These are phyloP conservation scores for Xerocomellus amylosporus DNA, from an alignment of 768 basidiomycete genomes.

Conservation along the genomic window DNA sequence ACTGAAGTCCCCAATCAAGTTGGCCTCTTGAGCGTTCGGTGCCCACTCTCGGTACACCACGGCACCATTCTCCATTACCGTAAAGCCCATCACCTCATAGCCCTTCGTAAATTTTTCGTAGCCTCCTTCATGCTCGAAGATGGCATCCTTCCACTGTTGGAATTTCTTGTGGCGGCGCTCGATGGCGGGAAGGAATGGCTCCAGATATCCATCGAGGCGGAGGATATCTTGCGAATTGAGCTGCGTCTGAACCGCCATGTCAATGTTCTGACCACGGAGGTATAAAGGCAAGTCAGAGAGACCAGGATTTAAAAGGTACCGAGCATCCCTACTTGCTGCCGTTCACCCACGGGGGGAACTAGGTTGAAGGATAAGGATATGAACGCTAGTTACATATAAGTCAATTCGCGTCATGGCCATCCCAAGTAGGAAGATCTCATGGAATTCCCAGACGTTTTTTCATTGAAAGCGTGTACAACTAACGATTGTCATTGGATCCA, in stretches of 20 bases:
- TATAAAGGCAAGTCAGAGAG: conserved; percentile 1
- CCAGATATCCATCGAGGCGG: conserved; percentile 69
- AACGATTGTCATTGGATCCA: conserved; percentile 47
- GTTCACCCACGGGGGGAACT: background rate
- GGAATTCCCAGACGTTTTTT: background rate
- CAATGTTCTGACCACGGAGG: background rate
- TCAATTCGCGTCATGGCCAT: background rate
- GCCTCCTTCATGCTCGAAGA: conserved; percentile 81
- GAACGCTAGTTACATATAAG: background rate
- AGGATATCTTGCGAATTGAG: conserved; percentile 59
- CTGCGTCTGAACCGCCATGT: conserved; percentile 35
- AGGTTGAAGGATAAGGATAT: no score
- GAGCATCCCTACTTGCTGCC: conserved; percentile 7
- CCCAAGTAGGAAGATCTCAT: conserved; percentile 16
- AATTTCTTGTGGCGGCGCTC: conserved; percentile 64
- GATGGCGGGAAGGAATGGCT: conserved; percentile 68
- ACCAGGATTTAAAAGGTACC: background rate
- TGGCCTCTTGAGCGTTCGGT: conserved; percentile 79
- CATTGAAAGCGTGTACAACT: background rate
- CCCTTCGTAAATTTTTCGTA: conserved; percentile 62
- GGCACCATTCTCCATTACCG: conserved; percentile 60
- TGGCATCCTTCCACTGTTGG: conserved; percentile 71
- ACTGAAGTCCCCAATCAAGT: conserved; percentile 97
- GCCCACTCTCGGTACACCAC: conserved; percentile 96
- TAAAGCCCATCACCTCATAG: conserved; percentile 67